These are phyloP conservation scores for Albizia julibrissin DNA, from an alignment of 306 rosid genomes.

Conservation along the genomic window DNA sequence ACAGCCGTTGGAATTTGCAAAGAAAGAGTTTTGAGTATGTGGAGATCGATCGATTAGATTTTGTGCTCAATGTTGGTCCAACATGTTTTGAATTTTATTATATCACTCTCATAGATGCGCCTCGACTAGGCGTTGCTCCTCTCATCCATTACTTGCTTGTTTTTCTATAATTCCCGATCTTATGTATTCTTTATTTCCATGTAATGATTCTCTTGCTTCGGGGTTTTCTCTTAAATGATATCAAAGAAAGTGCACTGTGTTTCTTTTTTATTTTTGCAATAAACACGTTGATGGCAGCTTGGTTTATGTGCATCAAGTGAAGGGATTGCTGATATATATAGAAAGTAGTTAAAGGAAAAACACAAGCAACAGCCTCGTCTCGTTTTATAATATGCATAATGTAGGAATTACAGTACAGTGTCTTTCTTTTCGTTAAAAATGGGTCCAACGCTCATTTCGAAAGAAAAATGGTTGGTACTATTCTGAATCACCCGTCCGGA, in stretches of 20 bases:
- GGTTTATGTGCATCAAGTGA: background rate
- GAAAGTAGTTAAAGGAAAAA: background rate
- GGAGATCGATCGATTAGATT: slow-evolving; percentile 25
- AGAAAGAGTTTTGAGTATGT: slow-evolving; percentile 17
- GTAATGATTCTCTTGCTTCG: slow-evolving; percentile 13
- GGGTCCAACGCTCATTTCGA: background rate
- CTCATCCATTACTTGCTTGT: background rate
- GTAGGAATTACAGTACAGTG: background rate
- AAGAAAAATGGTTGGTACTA: background rate
- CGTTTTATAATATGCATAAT: background rate
- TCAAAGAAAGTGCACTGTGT: background rate
- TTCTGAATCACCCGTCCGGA: background rate
- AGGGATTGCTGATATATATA: background rate
- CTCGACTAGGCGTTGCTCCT: slow-evolving; percentile 58
- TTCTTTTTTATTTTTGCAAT: background rate
- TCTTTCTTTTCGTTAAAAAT: background rate
- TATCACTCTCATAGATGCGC: slow-evolving; percentile 51
- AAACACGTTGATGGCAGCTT: background rate
- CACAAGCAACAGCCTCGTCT: background rate
- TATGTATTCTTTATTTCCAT: background rate
- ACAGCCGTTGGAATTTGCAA: slow-evolving; percentile 39
- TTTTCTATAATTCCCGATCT: slow-evolving; percentile 15
- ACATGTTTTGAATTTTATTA: slow-evolving; percentile 36
- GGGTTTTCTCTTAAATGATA: background rate
- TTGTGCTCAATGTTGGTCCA: slow-evolving; percentile 43